Evolutionary conservation across 2,329 filamentous ascomycete genomes (phyloP).

Genomic region (Aspergillus novoparasiticus): DNA sequence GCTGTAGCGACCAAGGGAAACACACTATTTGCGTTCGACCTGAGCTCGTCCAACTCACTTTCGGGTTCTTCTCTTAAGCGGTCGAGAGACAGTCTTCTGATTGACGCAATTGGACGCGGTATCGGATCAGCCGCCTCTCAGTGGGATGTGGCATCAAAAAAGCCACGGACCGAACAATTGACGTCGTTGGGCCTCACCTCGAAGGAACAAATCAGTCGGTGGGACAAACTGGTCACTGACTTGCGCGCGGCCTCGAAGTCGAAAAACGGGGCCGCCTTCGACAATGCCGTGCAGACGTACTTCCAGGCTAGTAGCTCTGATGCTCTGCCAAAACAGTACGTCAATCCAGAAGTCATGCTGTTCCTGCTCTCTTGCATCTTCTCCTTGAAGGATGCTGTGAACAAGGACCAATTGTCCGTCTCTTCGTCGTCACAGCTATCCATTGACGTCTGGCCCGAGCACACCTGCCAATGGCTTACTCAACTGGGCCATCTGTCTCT

Average conservation of each 20-base stretch:
- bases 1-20: slow-evolving; percentile 45
- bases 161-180: slow-evolving; percentile 32
- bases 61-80: slow-evolving; percentile 39
- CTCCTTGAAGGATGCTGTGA: slow-evolving; percentile 24
- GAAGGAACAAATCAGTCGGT: slow-evolving; percentile 35
- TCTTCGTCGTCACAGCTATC: slow-evolving; percentile 31
- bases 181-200: slow-evolving; percentile 35
- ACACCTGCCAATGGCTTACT: slow-evolving; percentile 47
- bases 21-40: slow-evolving; percentile 48
- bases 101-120: slow-evolving; percentile 47
- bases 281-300: slow-evolving; percentile 35
- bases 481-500: slow-evolving; percentile 40
- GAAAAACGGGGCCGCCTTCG: slow-evolving; percentile 36
- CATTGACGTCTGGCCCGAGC: slow-evolving; percentile 39
- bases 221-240: slow-evolving; percentile 35
- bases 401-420: slow-evolving; percentile 27
- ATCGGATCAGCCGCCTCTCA: slow-evolving; percentile 36
- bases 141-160: slow-evolving; percentile 33
- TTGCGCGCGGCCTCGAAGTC: slow-evolving; percentile 31
- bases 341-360: slow-evolving; percentile 40
- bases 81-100: slow-evolving; percentile 42
- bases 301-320: slow-evolving; percentile 28
- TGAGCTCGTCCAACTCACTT: slow-evolving; percentile 36
- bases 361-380: slow-evolving; percentile 46
- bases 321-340: slow-evolving; percentile 30